Evolutionary conservation across 2,329 filamentous ascomycete species (phyloP).

Genomic region (Fusarium sp.): DNA sequence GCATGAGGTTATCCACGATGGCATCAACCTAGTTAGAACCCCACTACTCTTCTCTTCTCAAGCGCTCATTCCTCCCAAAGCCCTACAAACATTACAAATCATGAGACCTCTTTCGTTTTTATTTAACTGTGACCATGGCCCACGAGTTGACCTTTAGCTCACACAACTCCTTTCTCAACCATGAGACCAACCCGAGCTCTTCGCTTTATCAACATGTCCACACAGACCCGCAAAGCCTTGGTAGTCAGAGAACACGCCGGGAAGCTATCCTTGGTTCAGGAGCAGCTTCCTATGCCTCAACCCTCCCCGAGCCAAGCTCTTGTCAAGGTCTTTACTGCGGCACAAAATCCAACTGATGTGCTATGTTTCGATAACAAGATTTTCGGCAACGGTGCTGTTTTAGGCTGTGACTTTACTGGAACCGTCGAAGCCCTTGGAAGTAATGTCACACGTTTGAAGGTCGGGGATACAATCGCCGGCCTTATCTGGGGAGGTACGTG

Average conservation of each 20-base stretch:
- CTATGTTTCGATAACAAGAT: constrained; percentile 48
- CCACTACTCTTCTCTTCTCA: not conserved
- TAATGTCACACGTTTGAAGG: constrained; percentile 15
- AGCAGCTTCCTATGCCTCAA: not conserved
- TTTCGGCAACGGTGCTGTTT: constrained; percentile 49
- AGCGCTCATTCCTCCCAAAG: not conserved
- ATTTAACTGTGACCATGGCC: not conserved
- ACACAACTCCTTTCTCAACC: not conserved
- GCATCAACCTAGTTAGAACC: not conserved
- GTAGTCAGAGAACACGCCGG: not conserved
- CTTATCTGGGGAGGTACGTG: constrained; percentile 41
- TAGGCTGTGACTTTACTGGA: constrained; percentile 51
- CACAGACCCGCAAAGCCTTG: not conserved
- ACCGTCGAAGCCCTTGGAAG: constrained; percentile 44
- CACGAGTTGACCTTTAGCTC: not conserved
- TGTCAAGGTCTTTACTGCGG: constrained; percentile 29
- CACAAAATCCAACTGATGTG: constrained; percentile 43
- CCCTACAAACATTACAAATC: not conserved
- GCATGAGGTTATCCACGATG: not conserved
- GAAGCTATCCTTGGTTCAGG: not conserved
- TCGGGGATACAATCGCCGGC: constrained; percentile 28
- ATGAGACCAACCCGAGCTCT: not conserved
- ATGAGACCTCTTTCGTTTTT: not conserved
- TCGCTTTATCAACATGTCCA: not conserved
- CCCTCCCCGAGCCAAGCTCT: constrained; percentile 14